phyloP scores from a whole-genome alignment of 2,329 filamentous ascomycete species.

The Ascochyta clinopodiicola region DNA sequence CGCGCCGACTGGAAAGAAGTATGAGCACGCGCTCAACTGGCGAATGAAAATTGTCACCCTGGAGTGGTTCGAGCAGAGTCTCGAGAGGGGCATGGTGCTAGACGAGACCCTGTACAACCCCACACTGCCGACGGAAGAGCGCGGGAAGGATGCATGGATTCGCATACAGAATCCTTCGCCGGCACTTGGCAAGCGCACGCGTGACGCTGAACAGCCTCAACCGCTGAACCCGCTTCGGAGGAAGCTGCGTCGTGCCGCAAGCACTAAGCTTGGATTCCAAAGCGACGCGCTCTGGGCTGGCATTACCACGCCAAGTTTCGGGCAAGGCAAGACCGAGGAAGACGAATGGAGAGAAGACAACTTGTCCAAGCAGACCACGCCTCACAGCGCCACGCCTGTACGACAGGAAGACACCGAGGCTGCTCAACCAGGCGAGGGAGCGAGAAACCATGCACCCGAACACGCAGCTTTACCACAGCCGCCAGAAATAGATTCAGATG shows the following conservation, averaged over 20 bases:
- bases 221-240: constrained; percentile 62
- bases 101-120: constrained; percentile 88
- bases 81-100: constrained; percentile 86
- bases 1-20: constrained; percentile 85
- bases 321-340: constrained; percentile 29
- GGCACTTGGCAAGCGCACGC: constrained; percentile 48
- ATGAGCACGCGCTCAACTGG: constrained; percentile 85
- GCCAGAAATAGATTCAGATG: constrained; percentile 3
- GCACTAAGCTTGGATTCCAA: constrained; percentile 80
- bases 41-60: constrained; percentile 77
- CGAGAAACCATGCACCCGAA: background rate
- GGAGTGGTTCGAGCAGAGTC: constrained; percentile 85
- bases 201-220: constrained; percentile 37
- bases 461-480: background rate
- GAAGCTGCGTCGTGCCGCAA: constrained; percentile 87
- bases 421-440: background rate
- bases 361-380: constrained; percentile 29
- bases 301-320: constrained; percentile 65
- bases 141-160: constrained; percentile 80
- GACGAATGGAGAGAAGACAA: constrained; percentile 47
- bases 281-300: constrained; percentile 89
- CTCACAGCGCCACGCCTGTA: constrained; percentile 17
- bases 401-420: constrained; percentile 6
- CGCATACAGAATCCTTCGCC: constrained; percentile 47
- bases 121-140: constrained; percentile 69